These are phyloP conservation scores for Euphorbia lathyris DNA, from an alignment of 345 rosid genomes.

Conservation along the genomic window DNA sequence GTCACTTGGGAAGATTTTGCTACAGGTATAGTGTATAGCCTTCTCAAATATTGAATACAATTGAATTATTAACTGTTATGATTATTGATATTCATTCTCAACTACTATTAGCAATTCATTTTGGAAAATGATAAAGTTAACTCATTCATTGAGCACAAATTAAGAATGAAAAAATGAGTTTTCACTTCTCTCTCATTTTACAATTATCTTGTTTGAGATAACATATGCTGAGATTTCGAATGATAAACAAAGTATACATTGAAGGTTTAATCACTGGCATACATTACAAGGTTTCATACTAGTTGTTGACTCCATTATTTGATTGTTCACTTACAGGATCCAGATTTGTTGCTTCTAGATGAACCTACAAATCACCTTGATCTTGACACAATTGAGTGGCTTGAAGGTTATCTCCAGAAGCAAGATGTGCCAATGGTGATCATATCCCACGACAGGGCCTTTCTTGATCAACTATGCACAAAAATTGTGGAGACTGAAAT, in stretches of 20 bases:
- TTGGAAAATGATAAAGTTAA: not conserved
- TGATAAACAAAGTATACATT: not conserved
- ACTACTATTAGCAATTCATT: not conserved
- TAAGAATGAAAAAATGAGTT: not conserved
- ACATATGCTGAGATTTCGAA: not conserved
- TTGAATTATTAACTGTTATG: no score
- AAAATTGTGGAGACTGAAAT: conserved; percentile 95
- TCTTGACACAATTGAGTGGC: conserved; percentile 96
- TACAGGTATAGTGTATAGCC: conserved; percentile 54
- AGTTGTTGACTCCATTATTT: conserved; percentile 10
- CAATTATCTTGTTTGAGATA: not conserved
- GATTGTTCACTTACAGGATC: conserved; percentile 51
- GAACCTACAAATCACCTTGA: conserved; percentile 98
- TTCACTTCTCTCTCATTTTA: not conserved
- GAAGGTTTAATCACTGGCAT: no score
- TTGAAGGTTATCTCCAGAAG: conserved; percentile 83
- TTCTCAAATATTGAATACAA: no score
- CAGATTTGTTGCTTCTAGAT: conserved; percentile 88
- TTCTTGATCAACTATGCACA: conserved; percentile 91
- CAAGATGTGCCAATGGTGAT: conserved; percentile 97
- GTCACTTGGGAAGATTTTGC: conserved; percentile 92
- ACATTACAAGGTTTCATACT: not conserved
- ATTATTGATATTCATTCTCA: no score
- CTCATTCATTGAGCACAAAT: not conserved
- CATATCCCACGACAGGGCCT: conserved; percentile 94